Conservation (phyloP, 805 yeast species). For the Monosporozyma unispora region DNA sequence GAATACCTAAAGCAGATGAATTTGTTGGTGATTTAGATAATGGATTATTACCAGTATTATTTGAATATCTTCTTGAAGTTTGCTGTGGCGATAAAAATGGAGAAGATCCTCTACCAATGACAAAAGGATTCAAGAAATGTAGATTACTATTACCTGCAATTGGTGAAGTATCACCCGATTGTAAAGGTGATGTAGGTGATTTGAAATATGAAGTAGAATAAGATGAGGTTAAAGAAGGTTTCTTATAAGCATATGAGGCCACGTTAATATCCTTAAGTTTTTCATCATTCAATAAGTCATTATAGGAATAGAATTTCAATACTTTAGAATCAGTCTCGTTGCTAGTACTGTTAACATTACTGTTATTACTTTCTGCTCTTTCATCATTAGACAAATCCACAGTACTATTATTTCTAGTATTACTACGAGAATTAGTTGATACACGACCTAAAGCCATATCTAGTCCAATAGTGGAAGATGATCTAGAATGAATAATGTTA, state of each 20-base stretch:
- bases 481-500: conserved; percentile 58
- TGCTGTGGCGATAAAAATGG: conserved; percentile 7
- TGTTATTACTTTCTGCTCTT: not conserved
- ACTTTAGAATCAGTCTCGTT: conserved; percentile 12
- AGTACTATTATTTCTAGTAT: conserved; percentile 3
- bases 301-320: conserved; percentile 60
- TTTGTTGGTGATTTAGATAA: conserved; percentile 18
- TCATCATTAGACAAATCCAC: not conserved
- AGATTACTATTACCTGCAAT: not conserved
- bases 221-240: conserved; percentile 45
- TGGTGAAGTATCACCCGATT: not conserved
- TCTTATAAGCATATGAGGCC: conserved; percentile 27
- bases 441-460: conserved; percentile 31
- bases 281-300: conserved; percentile 67
- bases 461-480: conserved; percentile 45
- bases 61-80: conserved; percentile 5
- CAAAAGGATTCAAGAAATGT: conserved; percentile 18
- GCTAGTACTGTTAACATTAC: no score
- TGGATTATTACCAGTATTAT: conserved; percentile 5
- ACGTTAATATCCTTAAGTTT: conserved; percentile 29
- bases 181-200: conserved; percentile 1
- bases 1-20: not conserved
- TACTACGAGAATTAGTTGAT: not conserved
- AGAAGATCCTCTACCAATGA: conserved; percentile 7
- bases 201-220: conserved; percentile 5